phyloP scores from a whole-genome alignment of 2,329 filamentous ascomycete genomes.

The Gaeumannomyces tritici region DNA sequence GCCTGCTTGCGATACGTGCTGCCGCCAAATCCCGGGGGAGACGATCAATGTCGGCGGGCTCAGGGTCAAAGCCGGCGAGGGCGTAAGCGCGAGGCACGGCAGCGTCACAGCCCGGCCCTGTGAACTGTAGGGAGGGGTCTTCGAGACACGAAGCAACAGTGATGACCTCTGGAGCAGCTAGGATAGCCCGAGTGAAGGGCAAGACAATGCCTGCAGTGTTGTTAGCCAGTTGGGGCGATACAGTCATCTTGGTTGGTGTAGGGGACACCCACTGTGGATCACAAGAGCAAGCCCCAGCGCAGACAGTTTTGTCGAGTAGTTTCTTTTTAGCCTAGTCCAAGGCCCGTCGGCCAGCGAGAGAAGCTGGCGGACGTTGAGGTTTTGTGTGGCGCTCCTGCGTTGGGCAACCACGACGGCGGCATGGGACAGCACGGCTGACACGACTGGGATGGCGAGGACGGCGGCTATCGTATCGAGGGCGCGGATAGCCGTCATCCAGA shows the following conservation, averaged over 20 bases:
- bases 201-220: background rate
- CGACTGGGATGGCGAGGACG: constrained; percentile 8
- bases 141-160: background rate
- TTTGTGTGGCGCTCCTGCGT: background rate
- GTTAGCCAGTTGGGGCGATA: background rate
- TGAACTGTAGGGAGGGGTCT: background rate
- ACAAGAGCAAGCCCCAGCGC: background rate
- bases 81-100: background rate
- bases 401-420: constrained; percentile 6
- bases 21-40: background rate
- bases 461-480: constrained; percentile 6
- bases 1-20: background rate
- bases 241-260: background rate
- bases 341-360: constrained; percentile 6
- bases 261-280: background rate
- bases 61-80: background rate
- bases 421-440: constrained; percentile 5
- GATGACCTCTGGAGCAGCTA: background rate
- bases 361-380: constrained; percentile 4
- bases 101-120: background rate
- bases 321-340: background rate
- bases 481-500: constrained; percentile 1
- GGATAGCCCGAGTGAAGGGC: background rate
- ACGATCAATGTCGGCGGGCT: background rate
- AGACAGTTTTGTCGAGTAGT: background rate